Evolutionary conservation across 495 filamentous ascomycete genomes (phyloP), one percentile per base, ranked within the genome.

Genomic region (Pseudotulostoma volvatum): DNA sequence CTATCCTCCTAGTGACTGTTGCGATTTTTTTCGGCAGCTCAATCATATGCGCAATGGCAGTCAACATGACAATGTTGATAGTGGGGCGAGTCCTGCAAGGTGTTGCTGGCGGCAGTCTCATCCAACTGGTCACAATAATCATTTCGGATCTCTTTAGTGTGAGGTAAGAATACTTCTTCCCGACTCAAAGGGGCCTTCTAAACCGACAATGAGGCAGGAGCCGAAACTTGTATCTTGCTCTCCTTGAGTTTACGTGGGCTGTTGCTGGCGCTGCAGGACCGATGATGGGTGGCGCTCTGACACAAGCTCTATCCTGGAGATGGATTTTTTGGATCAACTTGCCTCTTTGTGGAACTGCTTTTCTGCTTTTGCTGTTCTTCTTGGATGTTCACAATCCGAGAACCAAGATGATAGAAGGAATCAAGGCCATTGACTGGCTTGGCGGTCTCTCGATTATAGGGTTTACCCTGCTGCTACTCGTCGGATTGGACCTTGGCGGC

Each of bases 401-500:
- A 38, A 78, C 74, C 0, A 55, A 57, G 4, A 51, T 77, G 8
- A 13, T 55, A 16, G 68, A 73, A 0, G 86, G 85, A 0, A 55
- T 92, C 13, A 76, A 73, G 38, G 78, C 81, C 1, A 77, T 88
- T 11, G 82, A 90, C 51, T 86, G 80, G 79, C 55, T 72, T 21
- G 83, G 83, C 1, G 75, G 72, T 8, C 34, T 81, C 14, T 70
- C 71, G 2, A 73, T 90, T 37, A 65, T 87, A 4, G 76, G 72
- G 8, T 73, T 77, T 5, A 81, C 79, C 0, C 51, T 88, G 33
- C 82, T 88, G 73, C 54, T 93, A 23, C 62, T 92, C 2, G 67
- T 88, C 3, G 84, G 77, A 1, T 63, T 92, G 11, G 74, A 84
- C 46, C 77, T 80, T 46, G 83, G 84, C 18, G 84, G 85, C 9